A percentile compares a stretch with the other conserved stretches of the same genome.
Evolutionary conservation across 2,329 filamentous ascomycete genomes (phyloP).

Genomic region (Chalaropsis ovoidea): DNA sequence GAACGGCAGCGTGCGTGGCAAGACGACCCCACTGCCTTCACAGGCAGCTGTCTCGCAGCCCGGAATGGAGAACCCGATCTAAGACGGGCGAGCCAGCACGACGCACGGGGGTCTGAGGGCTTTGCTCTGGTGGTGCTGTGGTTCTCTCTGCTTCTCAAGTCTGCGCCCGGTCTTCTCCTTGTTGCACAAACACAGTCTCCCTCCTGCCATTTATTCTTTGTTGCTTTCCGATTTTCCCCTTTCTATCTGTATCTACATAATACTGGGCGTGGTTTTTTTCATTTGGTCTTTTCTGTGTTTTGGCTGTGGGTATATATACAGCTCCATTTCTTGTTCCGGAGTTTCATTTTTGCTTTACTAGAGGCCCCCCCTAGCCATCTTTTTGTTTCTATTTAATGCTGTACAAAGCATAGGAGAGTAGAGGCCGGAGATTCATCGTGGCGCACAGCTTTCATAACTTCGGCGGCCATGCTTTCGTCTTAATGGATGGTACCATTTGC

Average conservation of each 20-base stretch:
- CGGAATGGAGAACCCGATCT: conserved; percentile 40
- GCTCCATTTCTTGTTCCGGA: conserved; percentile 3
- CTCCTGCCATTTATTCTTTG: conserved; percentile 8
- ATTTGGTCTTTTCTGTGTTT: conserved; percentile 12
- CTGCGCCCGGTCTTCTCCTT: neutral
- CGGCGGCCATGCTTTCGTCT: neutral
- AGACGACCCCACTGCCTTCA: conserved; percentile 26
- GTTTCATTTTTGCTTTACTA: conserved; percentile 14
- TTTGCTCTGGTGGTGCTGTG: neutral
- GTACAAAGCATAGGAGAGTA: conserved; percentile 2
- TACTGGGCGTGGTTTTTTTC: neutral
- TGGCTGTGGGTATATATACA: neutral
- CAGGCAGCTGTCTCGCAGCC: conserved; percentile 29
- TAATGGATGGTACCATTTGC: neutral
- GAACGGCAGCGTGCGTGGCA: conserved; percentile 31
- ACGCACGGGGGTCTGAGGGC: neutral
- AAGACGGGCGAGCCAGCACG: conserved; percentile 22
- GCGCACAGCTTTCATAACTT: neutral
- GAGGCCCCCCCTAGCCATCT: neutral
- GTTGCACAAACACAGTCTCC: neutral
- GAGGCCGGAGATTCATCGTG: neutral
- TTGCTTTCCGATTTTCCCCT: conserved; percentile 9
- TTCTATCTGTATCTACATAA: conserved; percentile 7
- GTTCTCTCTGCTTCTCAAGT: no score
- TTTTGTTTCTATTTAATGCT: conserved; percentile 9